Conservation (phyloP, 352 stramenopile species). For the Peronospora tabacina region DNA sequence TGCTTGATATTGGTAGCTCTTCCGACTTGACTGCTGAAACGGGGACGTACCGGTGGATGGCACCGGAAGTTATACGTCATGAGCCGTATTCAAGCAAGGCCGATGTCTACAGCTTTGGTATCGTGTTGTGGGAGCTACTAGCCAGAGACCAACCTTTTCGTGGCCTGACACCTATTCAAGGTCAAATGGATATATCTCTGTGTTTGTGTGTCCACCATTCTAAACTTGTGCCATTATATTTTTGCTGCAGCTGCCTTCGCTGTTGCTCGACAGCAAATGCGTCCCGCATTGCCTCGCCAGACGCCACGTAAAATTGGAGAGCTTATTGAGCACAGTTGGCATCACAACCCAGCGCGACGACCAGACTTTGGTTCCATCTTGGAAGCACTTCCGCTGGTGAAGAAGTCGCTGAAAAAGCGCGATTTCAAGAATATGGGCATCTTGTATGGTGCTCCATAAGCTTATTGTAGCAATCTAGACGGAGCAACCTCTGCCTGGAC, state of each 20-base stretch:
- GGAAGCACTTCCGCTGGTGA: slow-evolving; percentile 71
- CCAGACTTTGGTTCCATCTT: slow-evolving; percentile 71
- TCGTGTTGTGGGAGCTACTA: slow-evolving; percentile 84
- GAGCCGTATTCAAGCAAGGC: slow-evolving; percentile 92
- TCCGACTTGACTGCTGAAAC: slow-evolving; percentile 81
- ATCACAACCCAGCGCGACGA: slow-evolving; percentile 64
- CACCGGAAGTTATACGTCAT: slow-evolving; percentile 90
- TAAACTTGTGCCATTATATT: slow-evolving; percentile 5
- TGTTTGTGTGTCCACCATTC: neutral
- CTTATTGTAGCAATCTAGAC: slow-evolving; percentile 9
- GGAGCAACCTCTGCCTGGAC: slow-evolving; percentile 8
- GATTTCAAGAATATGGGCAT: slow-evolving; percentile 85
- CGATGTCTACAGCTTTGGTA: slow-evolving; percentile 92
- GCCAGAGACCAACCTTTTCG: slow-evolving; percentile 80
- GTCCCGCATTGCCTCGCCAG: slow-evolving; percentile 76
- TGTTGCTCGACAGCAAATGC: slow-evolving; percentile 76
- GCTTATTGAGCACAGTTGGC: slow-evolving; percentile 80
- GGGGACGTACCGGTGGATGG: slow-evolving; percentile 92
- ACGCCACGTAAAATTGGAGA: slow-evolving; percentile 75
- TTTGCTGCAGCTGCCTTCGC: slow-evolving; percentile 58
- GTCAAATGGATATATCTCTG: slow-evolving; percentile 22
- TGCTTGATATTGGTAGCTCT: slow-evolving; percentile 70
- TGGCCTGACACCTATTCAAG: slow-evolving; percentile 78
- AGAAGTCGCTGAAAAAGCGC: slow-evolving; percentile 74
- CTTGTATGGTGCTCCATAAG: slow-evolving; percentile 24